Conservation (phyloP, 768 basidiomycete genomes). For the Kwoniella sp. region DNA sequence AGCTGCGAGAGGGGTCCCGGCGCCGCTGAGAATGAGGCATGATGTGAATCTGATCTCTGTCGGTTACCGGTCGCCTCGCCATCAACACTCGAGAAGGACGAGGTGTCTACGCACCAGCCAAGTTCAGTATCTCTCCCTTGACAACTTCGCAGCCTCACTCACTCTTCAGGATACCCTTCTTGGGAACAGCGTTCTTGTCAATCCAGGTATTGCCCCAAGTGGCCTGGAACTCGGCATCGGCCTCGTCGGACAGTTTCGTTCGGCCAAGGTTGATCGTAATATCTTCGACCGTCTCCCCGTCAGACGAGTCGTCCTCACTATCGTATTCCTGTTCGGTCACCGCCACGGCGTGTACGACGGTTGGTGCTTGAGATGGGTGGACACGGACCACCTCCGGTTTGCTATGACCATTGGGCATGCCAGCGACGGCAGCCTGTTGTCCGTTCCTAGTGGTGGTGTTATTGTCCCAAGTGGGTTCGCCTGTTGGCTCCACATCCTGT, state of each 20-base stretch:
- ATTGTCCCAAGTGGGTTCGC: conserved; percentile 65
- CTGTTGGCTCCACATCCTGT: conserved; percentile 49
- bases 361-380: conserved; percentile 59
- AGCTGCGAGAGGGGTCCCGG: conserved; percentile 75
- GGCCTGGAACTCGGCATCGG: conserved; percentile 59
- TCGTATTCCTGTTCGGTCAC: conserved; percentile 57
- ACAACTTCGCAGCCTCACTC: conserved; percentile 50
- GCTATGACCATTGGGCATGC: background rate
- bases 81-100: conserved; percentile 13
- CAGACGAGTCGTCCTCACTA: conserved; percentile 56
- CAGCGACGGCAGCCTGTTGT: conserved; percentile 11
- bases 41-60: conserved; percentile 72
- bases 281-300: conserved; percentile 53
- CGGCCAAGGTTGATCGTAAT: conserved; percentile 34
- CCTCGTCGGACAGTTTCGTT: conserved; percentile 23
- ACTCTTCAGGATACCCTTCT: conserved; percentile 87
- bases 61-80: conserved; percentile 14
- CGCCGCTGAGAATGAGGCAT: conserved; percentile 54
- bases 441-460: conserved; percentile 56
- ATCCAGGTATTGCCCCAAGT: conserved; percentile 69
- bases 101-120: conserved; percentile 20
- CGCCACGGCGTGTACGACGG: conserved; percentile 33
- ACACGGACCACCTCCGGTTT: conserved; percentile 30
- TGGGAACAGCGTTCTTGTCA: conserved; percentile 58
- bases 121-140: no score